Percentiles rank a stretch among this genome's conserved stretches.
Evolutionary conservation across 2,329 filamentous ascomycete genomes (phyloP).

Genomic region (Claviceps sp.): DNA sequence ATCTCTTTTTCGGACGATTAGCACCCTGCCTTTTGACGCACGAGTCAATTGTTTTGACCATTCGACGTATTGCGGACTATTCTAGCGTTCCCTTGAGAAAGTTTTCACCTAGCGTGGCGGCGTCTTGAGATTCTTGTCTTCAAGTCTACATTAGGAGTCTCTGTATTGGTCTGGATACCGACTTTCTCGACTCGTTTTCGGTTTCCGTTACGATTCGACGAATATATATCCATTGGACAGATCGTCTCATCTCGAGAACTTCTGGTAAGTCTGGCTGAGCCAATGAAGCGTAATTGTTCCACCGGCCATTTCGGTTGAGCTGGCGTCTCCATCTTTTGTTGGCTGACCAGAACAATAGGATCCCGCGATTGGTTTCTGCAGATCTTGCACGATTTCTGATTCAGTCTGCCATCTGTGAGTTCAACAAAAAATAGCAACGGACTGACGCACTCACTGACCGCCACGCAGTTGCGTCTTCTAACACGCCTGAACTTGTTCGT

Average conservation of each 20-base stretch:
- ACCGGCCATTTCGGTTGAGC: not conserved
- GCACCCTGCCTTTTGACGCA: slow-evolving; percentile 14
- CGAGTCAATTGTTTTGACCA: slow-evolving; percentile 5
- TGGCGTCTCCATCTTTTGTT: not conserved
- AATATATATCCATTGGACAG: slow-evolving; percentile 15
- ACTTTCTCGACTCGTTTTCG: slow-evolving; percentile 22
- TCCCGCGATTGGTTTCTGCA: slow-evolving; percentile 14
- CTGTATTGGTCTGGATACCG: slow-evolving; percentile 23
- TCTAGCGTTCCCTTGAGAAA: slow-evolving; percentile 19
- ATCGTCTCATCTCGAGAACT: slow-evolving; percentile 7
- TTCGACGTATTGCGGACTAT: slow-evolving; percentile 10
- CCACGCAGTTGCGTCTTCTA: slow-evolving; percentile 1
- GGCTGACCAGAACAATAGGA: slow-evolving; percentile 7
- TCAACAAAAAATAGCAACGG: not conserved
- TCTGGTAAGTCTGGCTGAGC: slow-evolving; percentile 6
- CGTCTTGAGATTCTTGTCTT: slow-evolving; percentile 25
- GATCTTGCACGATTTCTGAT: slow-evolving; percentile 11
- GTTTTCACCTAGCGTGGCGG: slow-evolving; percentile 25
- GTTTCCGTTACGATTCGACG: slow-evolving; percentile 17
- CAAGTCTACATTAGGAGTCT: slow-evolving; percentile 25
- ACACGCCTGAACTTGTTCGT: slow-evolving; percentile 2
- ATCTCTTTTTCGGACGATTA: slow-evolving; percentile 12
- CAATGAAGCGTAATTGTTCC: not conserved
- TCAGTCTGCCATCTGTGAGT: not conserved
- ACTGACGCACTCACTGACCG: not conserved